phyloP scores from a whole-genome alignment of 148 eudicot genomes.

The Drosera capensis region DNA sequence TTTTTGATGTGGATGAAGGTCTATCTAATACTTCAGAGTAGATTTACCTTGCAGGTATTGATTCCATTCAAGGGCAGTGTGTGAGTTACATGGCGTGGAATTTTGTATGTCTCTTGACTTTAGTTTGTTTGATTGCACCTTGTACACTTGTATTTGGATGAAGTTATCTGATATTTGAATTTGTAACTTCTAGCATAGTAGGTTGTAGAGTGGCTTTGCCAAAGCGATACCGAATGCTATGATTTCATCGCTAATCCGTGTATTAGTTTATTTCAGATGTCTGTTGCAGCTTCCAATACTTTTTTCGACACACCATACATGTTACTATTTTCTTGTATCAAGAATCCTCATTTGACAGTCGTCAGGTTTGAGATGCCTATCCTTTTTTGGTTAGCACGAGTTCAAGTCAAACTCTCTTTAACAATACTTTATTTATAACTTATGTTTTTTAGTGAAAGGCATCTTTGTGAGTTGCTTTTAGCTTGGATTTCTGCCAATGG shows the following conservation, averaged over 20 bases:
- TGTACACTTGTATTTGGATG: not conserved
- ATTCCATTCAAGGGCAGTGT: conserved; percentile 46
- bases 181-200: too few relatives aligned
- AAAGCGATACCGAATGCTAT: too few relatives aligned
- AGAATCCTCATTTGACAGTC: conserved; percentile 59
- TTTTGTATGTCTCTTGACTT: conserved; percentile 47
- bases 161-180: too few relatives aligned
- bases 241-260: too few relatives aligned
- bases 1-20: not conserved
- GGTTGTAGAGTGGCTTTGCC: too few relatives aligned
- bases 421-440: conserved; percentile 4
- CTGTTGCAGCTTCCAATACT: conserved; percentile 33
- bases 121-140: conserved; percentile 2
- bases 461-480: conserved; percentile 62
- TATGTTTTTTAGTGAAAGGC: conserved; percentile 50
- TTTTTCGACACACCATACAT: conserved; percentile 37
- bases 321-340: conserved; percentile 40
- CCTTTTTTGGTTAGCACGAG: not conserved
- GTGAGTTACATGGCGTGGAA: conserved; percentile 67
- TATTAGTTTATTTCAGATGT: conserved; percentile 43
- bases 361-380: conserved; percentile 38
- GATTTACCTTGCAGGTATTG: conserved; percentile 49
- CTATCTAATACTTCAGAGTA: conserved; percentile 1
- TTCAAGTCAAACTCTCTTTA: not conserved
- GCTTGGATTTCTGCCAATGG: conserved; percentile 46